A percentile compares a stretch with the other conserved stretches of the same genome.
Conservation (phyloP, 2,329 filamentous ascomycete species). For the Chaetomium olivaceum region DNA sequence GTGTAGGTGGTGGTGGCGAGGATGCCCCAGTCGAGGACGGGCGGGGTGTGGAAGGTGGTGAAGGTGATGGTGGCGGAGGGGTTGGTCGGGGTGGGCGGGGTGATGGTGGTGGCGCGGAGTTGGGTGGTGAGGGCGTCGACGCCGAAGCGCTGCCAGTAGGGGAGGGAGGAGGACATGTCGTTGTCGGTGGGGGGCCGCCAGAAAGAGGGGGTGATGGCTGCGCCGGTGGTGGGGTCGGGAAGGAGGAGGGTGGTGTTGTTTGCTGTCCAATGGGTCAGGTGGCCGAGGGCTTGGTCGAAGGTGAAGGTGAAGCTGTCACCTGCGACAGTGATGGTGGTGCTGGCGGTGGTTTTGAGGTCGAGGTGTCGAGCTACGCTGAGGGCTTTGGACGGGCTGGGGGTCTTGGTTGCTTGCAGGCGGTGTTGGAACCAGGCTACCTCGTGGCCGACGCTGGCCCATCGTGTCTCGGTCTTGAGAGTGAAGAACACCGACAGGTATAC, state of each 20-base stretch:
- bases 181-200: conserved; percentile 69
- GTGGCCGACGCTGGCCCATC: conserved; percentile 55
- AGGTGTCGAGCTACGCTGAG: conserved; percentile 25
- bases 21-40: conserved; percentile 62
- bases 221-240: conserved; percentile 39
- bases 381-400: conserved; percentile 14
- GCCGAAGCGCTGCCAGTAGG: conserved; percentile 59
- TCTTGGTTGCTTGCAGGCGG: conserved; percentile 40
- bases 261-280: conserved; percentile 45
- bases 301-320: conserved; percentile 42
- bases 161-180: conserved; percentile 54
- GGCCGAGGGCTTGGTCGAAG: conserved; percentile 50
- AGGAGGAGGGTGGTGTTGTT: conserved; percentile 41
- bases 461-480: conserved; percentile 43
- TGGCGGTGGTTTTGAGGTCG: conserved; percentile 25
- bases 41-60: conserved; percentile 56
- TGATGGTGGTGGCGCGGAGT: conserved; percentile 44
- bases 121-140: conserved; percentile 50
- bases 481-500: conserved; percentile 50
- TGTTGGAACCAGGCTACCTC: conserved; percentile 58
- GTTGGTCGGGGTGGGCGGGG: conserved; percentile 14
- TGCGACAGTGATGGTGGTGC: conserved; percentile 33
- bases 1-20: conserved; percentile 53
- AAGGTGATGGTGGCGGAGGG: conserved; percentile 43
- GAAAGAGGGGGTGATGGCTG: conserved; percentile 51